Percentiles rank a stretch among this genome's conserved stretches.
Evolutionary conservation across 176 grass and related monocot genomes (phyloP).

Genomic region (Pharus latifolius): DNA sequence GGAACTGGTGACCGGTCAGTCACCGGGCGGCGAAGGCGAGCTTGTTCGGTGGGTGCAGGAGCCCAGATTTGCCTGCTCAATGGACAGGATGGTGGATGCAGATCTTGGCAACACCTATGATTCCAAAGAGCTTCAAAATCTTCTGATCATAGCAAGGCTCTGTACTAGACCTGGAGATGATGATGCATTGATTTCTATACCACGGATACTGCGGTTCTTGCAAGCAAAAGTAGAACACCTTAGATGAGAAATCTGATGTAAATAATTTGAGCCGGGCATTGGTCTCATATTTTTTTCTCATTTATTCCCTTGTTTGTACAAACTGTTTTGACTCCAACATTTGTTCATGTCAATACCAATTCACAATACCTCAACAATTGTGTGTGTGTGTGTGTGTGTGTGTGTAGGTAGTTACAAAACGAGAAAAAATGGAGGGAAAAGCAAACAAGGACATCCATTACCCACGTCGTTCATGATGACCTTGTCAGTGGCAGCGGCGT

Average conservation of each 20-base stretch:
- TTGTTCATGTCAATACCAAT: not conserved
- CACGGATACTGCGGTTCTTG: constrained; percentile 75
- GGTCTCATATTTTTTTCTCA: not conserved
- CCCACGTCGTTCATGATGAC: not conserved
- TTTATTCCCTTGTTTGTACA: not conserved
- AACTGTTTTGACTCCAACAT: not conserved
- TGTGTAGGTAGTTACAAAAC: no score
- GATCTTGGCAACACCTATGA: constrained; percentile 77
- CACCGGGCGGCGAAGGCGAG: constrained; percentile 57
- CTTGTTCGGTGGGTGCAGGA: constrained; percentile 82
- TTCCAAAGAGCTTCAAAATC: constrained; percentile 63
- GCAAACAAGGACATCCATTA: no score
- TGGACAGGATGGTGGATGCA: constrained; percentile 88
- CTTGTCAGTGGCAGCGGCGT: constrained; percentile 25
- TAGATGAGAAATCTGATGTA: not conserved
- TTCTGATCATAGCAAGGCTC: constrained; percentile 67
- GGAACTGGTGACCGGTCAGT: constrained; percentile 90
- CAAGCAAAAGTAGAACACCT: constrained; percentile 39
- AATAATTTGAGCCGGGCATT: not conserved
- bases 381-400: no score
- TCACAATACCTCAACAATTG: no score
- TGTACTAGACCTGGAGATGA: constrained; percentile 52
- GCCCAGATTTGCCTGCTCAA: constrained; percentile 47
- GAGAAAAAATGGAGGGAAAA: not conserved
- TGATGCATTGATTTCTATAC: constrained; percentile 37